These are phyloP conservation scores for Toxicodendron radicans DNA, from an alignment of 345 rosid genomes.

Conservation along the genomic window DNA sequence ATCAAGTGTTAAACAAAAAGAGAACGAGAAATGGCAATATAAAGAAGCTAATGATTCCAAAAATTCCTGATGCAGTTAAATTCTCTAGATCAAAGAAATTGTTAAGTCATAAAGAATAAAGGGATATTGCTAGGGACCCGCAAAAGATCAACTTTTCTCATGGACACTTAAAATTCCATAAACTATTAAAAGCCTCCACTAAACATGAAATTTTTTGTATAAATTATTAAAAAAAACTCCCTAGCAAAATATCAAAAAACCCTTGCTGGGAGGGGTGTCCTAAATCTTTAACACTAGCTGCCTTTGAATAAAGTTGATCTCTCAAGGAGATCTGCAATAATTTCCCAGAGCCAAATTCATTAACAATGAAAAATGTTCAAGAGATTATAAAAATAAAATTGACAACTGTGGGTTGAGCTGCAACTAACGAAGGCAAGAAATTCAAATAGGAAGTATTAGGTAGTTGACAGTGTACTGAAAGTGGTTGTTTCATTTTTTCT, in stretches of 20 bases:
- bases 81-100: not conserved
- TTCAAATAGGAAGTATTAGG: not conserved
- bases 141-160: too few species aligned
- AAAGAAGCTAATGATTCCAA: not conserved
- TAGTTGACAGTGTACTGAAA: not conserved
- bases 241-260: too few species aligned
- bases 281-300: too few species aligned
- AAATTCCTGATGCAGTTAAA: not conserved
- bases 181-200: too few species aligned
- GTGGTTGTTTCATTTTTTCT: not conserved
- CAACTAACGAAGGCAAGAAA: not conserved
- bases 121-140: too few species aligned
- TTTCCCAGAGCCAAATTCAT: not conserved
- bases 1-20: slow-evolving; percentile 30
- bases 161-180: too few species aligned
- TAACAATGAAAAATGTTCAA: not conserved
- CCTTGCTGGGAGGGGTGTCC: too few species aligned
- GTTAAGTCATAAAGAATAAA: not conserved
- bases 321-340: too few species aligned
- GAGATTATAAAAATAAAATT: not conserved
- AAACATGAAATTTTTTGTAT: too few species aligned
- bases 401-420: slow-evolving; percentile 2
- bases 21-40: not conserved
- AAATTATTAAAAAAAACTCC: too few species aligned
- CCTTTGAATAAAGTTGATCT: too few species aligned